Conservation (phyloP, 1,139 yeast species). For the Taiozyma sp. region DNA sequence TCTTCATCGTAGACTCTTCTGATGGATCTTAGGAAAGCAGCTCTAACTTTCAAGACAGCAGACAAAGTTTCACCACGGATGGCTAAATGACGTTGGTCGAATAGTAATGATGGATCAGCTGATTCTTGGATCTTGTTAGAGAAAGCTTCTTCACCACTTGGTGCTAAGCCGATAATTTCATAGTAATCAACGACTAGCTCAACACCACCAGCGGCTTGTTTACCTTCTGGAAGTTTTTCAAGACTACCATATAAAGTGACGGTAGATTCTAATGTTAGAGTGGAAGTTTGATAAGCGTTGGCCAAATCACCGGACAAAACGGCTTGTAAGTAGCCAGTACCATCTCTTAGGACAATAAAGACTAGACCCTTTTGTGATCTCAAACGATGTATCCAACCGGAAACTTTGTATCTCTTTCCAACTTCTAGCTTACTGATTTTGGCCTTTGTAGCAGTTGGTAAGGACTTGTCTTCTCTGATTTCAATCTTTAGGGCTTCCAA, state of each 20-base stretch:
- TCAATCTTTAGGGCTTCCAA: conserved; percentile 76
- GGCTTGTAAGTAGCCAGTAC: conserved; percentile 86
- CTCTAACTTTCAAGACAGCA: conserved; percentile 95
- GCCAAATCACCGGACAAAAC: conserved; percentile 91
- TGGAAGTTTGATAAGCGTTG: conserved; percentile 78
- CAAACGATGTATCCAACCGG: conserved; percentile 96
- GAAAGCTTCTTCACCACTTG: conserved; percentile 93
- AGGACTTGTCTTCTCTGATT: conserved; percentile 65
- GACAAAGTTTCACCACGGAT: conserved; percentile 93
- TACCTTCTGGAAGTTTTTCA: conserved; percentile 88
- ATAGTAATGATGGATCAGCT: conserved; percentile 87
- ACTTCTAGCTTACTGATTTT: conserved; percentile 52
- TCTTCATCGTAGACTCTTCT: conserved; percentile 78
- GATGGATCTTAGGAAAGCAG: conserved; percentile 65
- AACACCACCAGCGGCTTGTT: conserved; percentile 96
- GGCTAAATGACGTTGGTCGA: conserved; percentile 93
- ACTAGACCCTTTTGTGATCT: conserved; percentile 91
- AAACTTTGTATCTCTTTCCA: conserved; percentile 63
- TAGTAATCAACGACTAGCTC: conserved; percentile 90
- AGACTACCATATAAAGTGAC: conserved; percentile 76
- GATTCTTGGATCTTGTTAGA: conserved; percentile 91
- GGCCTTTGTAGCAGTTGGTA: conserved; percentile 65
- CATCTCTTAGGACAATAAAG: conserved; percentile 91
- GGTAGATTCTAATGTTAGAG: conserved; percentile 85
- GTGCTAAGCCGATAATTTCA: conserved; percentile 87